Conservation (phyloP, 2,329 filamentous ascomycete species). For the Grosmannia clavigera region DNA sequence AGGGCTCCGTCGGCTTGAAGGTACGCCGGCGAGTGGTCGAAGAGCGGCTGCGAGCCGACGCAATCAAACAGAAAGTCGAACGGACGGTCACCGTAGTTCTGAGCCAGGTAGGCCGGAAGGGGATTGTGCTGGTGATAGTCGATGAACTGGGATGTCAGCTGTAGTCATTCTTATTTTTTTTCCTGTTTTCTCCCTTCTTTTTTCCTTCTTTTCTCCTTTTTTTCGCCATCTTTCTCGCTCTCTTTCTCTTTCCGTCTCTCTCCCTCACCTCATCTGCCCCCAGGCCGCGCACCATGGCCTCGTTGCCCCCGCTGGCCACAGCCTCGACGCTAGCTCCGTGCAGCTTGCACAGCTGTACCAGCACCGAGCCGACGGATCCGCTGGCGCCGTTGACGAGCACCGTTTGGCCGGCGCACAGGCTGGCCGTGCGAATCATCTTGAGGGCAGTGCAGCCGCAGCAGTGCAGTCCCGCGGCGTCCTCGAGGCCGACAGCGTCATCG, state of each 20-base stretch:
- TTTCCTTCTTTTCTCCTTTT: background rate
- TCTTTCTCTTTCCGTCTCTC: background rate
- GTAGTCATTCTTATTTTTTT: too few species aligned
- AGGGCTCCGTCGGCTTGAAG: constrained; percentile 24
- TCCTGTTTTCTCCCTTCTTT: too few species aligned
- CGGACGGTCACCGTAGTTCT: constrained; percentile 16
- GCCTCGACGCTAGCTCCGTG: constrained; percentile 28
- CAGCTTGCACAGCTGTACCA: constrained; percentile 30
- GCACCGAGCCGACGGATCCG: constrained; percentile 33
- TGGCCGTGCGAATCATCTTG: constrained; percentile 15
- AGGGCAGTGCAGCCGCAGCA: constrained; percentile 20
- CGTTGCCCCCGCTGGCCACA: constrained; percentile 33
- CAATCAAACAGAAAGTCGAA: constrained; percentile 36
- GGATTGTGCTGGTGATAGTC: constrained; percentile 25
- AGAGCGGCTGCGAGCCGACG: constrained; percentile 33
- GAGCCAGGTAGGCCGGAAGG: constrained; percentile 21
- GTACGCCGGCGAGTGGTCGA: constrained; percentile 24
- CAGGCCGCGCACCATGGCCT: constrained; percentile 28
- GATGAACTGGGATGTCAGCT: constrained; percentile 19
- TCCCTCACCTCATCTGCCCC: constrained; percentile 32
- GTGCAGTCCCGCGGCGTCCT: constrained; percentile 17
- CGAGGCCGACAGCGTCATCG: background rate
- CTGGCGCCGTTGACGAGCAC: constrained; percentile 37
- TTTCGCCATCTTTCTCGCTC: background rate
- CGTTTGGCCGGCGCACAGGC: constrained; percentile 19